Base-by-base conservation (phyloP, 768 basidiomycete species). In the Suillus americanus region DNA sequence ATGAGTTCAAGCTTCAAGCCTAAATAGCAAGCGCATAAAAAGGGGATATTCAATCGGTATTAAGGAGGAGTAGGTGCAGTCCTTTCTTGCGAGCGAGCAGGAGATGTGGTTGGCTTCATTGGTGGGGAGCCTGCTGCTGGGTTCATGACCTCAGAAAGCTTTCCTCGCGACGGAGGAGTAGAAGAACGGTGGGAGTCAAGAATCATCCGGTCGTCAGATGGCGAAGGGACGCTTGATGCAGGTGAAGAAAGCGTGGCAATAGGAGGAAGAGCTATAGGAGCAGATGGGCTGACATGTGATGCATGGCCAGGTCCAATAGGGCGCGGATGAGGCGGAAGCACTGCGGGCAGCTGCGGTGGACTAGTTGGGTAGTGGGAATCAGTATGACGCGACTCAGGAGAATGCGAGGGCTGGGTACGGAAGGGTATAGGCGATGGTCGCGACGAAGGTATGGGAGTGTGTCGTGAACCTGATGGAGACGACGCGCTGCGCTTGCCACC, bases 351-450 rank as follows among this genome's bases (percentile, higher is more conserved):
- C 30, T 86, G 74, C 0, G 90, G 87, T 81, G 62, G 78, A 56
- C 71, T 81, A 65, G 84, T 78, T 43, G 82, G 80, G 64, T 83
- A 86, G 35, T 66, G 41, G 13, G 65, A 10, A n/a, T 77, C 76
- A 5, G 33, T 63, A 3, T 73, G 85, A 37, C 88, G 85, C 14
- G 82, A 80, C 72, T 91, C 90, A 23, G 89, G 89, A 25, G 90
- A 91, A 71, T 83, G 88, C 14, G 89, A 85, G 6, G 88, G 86
- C 70, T 91, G 90, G 3, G 85, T 86, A 68, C 87, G 85, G 83
- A 91, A 89, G 18, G 90, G 90, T 54, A 85, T 85, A 2, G 90
- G 90, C 23, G 89, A 91, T 0, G 86, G 88, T 4, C 89, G 80
- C 53, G 86, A 85, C 28, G 87, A 86, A 46, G 85, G 83, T 35